Evolutionary conservation across 306 rosid genomes (phyloP).

Genomic region (Cicer pinnatifidum): DNA sequence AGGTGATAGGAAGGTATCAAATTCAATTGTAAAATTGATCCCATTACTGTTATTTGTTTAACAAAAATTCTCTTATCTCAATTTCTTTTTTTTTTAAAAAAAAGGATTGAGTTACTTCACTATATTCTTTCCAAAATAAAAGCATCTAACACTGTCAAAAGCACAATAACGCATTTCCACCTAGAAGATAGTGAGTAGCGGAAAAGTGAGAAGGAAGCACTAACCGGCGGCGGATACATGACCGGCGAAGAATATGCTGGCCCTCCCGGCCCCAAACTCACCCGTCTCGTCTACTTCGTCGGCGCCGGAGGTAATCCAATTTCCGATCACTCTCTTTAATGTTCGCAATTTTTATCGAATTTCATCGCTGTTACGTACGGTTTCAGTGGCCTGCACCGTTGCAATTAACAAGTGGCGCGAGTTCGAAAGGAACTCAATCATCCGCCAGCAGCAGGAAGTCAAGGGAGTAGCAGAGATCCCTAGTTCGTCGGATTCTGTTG

Average conservation of each 20-base stretch:
- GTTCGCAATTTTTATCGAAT: not conserved
- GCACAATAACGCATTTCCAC: too few relatives aligned
- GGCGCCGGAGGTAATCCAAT: conserved; percentile 81
- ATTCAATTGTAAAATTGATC: too few relatives aligned
- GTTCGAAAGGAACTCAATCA: conserved; percentile 53
- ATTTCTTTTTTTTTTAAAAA: too few relatives aligned
- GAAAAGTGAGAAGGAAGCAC: conserved; percentile 21
- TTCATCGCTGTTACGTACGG: not conserved
- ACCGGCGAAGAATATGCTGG: conserved; percentile 77
- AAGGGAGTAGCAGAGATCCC: conserved; percentile 29
- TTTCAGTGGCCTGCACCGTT: conserved; percentile 58
- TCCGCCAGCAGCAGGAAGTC: conserved; percentile 41
- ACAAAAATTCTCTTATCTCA: too few relatives aligned
- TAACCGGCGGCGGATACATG: conserved; percentile 50
- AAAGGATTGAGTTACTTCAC: too few relatives aligned
- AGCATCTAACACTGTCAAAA: too few relatives aligned
- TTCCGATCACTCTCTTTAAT: not conserved
- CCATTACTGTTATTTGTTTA: too few relatives aligned
- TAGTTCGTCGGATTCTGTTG: conserved; percentile 48
- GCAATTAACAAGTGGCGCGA: conserved; percentile 68
- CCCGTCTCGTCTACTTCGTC: conserved; percentile 66
- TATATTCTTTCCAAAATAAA: too few relatives aligned
- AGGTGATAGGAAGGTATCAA: too few relatives aligned
- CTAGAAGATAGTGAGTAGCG: not conserved
- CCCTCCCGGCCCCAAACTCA: conserved; percentile 87